phyloP scores from a whole-genome alignment of 176 grass and related monocot species.

The Eragrostis nindensis region DNA sequence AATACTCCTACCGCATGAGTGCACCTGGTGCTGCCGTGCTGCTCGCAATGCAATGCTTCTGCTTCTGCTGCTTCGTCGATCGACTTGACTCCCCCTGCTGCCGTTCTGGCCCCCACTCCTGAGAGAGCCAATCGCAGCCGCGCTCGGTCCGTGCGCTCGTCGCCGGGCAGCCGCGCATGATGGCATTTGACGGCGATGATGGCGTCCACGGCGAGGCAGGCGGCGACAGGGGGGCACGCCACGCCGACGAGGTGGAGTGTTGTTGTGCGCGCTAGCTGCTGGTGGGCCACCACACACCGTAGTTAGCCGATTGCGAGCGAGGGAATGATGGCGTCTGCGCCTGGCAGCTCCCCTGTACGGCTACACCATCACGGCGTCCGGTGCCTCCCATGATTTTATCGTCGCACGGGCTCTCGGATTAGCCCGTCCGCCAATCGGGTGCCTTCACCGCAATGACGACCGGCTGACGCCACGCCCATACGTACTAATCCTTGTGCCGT shows the following conservation, averaged over 20 bases:
- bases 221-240: slow-evolving; percentile 41
- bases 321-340: slow-evolving; percentile 36
- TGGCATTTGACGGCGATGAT: slow-evolving; percentile 61
- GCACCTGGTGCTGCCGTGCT: slow-evolving; percentile 34
- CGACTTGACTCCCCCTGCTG: background rate
- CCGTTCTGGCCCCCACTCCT: background rate
- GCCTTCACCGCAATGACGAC: slow-evolving; percentile 10
- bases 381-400: slow-evolving; percentile 32
- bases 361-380: slow-evolving; percentile 47
- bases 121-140: background rate
- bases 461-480: slow-evolving; percentile 18
- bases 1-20: slow-evolving; percentile 27
- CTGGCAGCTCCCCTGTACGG: slow-evolving; percentile 32
- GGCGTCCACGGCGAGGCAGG: slow-evolving; percentile 43
- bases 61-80: no score
- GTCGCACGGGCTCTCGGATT: slow-evolving; percentile 37
- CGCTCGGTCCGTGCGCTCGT: background rate
- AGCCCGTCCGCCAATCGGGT: background rate
- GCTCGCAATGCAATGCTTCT: background rate
- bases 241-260: slow-evolving; percentile 41
- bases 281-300: no score
- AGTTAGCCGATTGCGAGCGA: background rate
- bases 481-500: background rate
- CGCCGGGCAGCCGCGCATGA: slow-evolving; percentile 24
- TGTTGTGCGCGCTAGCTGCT: slow-evolving; percentile 45